These are phyloP conservation scores for Thoreauomyces humboldtii DNA, from an alignment of 192 early-diverging fungal species.

Conservation along the genomic window DNA sequence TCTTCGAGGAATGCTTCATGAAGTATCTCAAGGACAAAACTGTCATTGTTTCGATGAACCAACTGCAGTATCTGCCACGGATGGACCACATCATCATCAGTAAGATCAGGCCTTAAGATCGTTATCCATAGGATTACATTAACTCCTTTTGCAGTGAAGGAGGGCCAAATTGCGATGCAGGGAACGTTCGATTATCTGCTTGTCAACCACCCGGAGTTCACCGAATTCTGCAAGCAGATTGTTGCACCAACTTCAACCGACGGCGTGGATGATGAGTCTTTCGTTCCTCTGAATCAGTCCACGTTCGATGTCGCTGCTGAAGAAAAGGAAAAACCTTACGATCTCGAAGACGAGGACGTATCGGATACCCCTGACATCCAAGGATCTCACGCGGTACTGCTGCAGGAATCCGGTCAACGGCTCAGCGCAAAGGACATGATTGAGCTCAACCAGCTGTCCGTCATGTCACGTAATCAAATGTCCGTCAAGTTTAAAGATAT, in stretches of 20 bases:
- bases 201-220: conserved; percentile 18
- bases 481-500: conserved; percentile 49
- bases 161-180: no score
- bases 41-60: conserved; percentile 66
- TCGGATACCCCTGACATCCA: no score
- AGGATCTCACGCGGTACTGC: neutral
- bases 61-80: conserved; percentile 63
- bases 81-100: conserved; percentile 62
- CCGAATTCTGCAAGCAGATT: conserved; percentile 14
- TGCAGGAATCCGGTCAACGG: neutral
- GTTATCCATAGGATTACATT: no score
- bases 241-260: conserved; percentile 20
- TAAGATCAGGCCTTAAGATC: no score
- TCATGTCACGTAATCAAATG: conserved; percentile 36
- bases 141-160: no score
- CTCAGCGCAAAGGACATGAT: conserved; percentile 37
- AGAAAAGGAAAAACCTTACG: neutral
- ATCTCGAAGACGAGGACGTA: conserved; percentile 15
- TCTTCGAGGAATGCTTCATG: conserved; percentile 62
- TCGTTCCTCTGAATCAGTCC: conserved; percentile 20
- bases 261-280: conserved; percentile 33
- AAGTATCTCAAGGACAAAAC: conserved; percentile 48
- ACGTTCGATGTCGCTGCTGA: conserved; percentile 23
- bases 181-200: conserved; percentile 58
- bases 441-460: conserved; percentile 50